A percentile compares a stretch with the other conserved stretches of the same genome.
Conservation (phyloP, 2,329 filamentous ascomycete species). For the Ceratocystis ficicola region DNA sequence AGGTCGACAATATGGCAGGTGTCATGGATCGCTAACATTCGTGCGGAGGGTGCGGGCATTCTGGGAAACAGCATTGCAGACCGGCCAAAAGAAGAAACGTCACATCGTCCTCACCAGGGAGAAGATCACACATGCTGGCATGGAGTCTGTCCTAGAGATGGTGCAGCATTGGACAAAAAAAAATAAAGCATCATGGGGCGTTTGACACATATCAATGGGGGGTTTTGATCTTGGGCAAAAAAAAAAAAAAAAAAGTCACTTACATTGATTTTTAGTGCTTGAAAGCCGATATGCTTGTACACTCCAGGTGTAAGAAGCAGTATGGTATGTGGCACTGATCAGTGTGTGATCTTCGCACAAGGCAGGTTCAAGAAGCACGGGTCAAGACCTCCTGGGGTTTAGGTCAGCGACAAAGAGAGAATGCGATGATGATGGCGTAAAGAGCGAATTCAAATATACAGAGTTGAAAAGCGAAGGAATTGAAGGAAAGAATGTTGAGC, state of each 20-base stretch:
- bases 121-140: slow-evolving; percentile 1
- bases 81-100: background rate
- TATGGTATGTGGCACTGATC: background rate
- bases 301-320: slow-evolving; percentile 6
- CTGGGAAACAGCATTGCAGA: background rate
- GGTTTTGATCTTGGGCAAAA: background rate
- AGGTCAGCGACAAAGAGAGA: background rate
- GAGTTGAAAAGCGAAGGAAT: background rate
- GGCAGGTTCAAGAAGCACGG: background rate
- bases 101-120: background rate
- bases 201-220: background rate
- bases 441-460: background rate
- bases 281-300: background rate
- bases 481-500: background rate
- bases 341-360: background rate
- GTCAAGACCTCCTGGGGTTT: background rate
- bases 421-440: background rate
- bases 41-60: background rate
- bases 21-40: background rate
- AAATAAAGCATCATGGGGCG: background rate
- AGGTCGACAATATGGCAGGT: background rate
- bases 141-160: background rate
- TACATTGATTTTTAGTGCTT: background rate
- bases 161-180: background rate
- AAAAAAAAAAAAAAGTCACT: background rate